Conservation (phyloP, 345 rosid genomes). For the Durio zibethinus region DNA sequence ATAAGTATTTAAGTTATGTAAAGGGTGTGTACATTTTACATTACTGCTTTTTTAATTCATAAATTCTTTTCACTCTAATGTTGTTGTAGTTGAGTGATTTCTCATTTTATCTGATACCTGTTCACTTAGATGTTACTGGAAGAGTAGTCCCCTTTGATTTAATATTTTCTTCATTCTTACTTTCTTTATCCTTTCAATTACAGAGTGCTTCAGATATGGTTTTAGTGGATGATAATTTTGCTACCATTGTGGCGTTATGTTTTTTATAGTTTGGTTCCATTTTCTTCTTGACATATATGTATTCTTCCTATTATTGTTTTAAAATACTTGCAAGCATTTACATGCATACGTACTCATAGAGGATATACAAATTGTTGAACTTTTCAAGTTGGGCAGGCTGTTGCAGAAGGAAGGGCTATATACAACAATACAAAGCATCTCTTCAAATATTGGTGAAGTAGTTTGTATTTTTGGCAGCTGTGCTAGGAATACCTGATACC, state of each 20-base stretch:
- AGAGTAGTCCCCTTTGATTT: background rate
- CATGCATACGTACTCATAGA: background rate
- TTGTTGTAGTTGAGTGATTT: slow-evolving; percentile 1
- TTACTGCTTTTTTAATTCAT: background rate
- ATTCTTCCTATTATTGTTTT: background rate
- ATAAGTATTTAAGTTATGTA: background rate
- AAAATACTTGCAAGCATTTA: background rate
- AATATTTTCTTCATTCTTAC: background rate
- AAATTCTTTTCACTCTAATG: background rate
- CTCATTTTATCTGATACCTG: background rate
- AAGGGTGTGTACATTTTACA: background rate
- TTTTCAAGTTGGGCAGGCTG: slow-evolving; percentile 58
- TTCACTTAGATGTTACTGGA: background rate
- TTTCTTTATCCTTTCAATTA: slow-evolving; percentile 26
- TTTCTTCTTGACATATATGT: slow-evolving; percentile 1
- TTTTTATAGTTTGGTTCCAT: slow-evolving; percentile 14
- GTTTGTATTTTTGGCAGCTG: slow-evolving; percentile 99
- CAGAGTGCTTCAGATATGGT: slow-evolving; percentile 99
- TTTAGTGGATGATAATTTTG: slow-evolving; percentile 99
- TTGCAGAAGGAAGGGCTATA: slow-evolving; percentile 99
- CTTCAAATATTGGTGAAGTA: slow-evolving; percentile 99
- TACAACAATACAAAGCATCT: slow-evolving; percentile 98
- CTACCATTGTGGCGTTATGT: slow-evolving; percentile 91
- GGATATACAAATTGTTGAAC: slow-evolving; percentile 18
- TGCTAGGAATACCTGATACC: slow-evolving; percentile 96